Evolutionary conservation across 148 eudicot species (phyloP).

Genomic region (Amaranthus hypochondriacus): DNA sequence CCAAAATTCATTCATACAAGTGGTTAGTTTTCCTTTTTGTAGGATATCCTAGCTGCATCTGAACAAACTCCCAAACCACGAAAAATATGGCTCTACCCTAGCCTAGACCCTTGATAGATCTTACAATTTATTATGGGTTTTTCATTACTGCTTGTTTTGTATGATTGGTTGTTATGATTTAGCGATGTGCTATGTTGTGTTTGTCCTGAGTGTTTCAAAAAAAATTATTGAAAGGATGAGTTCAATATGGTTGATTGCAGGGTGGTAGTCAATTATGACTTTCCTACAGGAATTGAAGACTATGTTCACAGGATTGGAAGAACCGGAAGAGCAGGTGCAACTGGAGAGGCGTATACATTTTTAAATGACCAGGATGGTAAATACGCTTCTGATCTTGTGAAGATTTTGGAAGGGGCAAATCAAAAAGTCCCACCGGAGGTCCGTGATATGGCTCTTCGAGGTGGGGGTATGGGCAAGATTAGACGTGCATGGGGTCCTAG

Average conservation of each 20-base stretch:
- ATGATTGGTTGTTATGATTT: neutral
- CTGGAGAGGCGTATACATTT: slow-evolving; percentile 81
- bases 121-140: neutral
- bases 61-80: too few species aligned
- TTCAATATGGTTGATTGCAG: slow-evolving; percentile 33
- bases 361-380: slow-evolving; percentile 73
- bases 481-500: slow-evolving; percentile 43
- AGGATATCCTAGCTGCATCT: too few species aligned
- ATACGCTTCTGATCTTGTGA: slow-evolving; percentile 83
- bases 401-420: slow-evolving; percentile 84
- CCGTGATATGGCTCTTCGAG: slow-evolving; percentile 83
- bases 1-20: too few species aligned
- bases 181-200: neutral
- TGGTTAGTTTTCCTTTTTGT: too few species aligned
- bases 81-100: too few species aligned
- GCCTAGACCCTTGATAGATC: too few species aligned
- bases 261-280: slow-evolving; percentile 91
- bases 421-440: slow-evolving; percentile 79
- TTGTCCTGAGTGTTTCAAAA: neutral
- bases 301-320: slow-evolving; percentile 98
- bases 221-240: neutral
- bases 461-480: slow-evolving; percentile 65
- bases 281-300: slow-evolving; percentile 92
- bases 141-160: neutral
- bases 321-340: slow-evolving; percentile 99